A percentile compares a stretch with the other conserved stretches of the same genome.
These are phyloP conservation scores for Pseudocercospora fuligena DNA, from an alignment of 2,329 filamentous ascomycete genomes.

Conservation along the genomic window DNA sequence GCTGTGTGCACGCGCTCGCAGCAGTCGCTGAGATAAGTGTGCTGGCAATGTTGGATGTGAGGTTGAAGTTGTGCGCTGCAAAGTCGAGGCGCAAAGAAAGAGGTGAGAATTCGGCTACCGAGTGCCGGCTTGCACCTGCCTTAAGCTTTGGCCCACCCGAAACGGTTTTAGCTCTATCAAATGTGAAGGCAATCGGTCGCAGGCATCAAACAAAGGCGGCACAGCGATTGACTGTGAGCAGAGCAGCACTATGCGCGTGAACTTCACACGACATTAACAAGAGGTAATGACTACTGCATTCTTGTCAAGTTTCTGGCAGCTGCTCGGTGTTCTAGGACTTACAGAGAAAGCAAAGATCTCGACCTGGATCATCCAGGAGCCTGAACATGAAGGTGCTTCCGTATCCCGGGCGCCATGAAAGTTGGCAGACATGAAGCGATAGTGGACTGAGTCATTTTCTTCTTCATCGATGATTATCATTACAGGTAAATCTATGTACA, in stretches of 20 bases:
- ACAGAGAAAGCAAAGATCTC: not conserved
- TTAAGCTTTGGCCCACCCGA: not conserved
- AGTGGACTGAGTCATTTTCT: not conserved
- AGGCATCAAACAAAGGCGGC: not conserved
- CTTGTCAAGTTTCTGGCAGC: not conserved
- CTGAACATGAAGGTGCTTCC: too few relatives aligned
- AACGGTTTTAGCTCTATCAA: not conserved
- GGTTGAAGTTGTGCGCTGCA: not conserved
- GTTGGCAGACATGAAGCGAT: not conserved
- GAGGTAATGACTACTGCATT: not conserved
- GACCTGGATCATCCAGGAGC: not conserved
- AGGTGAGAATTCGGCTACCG: not conserved
- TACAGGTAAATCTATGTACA: slow-evolving; percentile 19
- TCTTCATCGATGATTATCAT: slow-evolving; percentile 12
- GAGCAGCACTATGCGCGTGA: not conserved
- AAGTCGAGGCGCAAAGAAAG: not conserved
- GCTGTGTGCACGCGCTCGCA: not conserved
- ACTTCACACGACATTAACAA: not conserved
- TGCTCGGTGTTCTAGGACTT: not conserved
- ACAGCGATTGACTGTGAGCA: not conserved
- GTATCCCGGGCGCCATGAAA: not conserved
- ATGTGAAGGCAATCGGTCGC: not conserved
- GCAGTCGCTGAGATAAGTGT: slow-evolving; percentile 4
- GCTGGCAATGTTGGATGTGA: not conserved
- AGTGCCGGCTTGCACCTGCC: not conserved